Evolutionary conservation across 805 yeast genomes (phyloP), one percentile per base, ranked within the genome.

Genomic region (Candida michaelii): DNA sequence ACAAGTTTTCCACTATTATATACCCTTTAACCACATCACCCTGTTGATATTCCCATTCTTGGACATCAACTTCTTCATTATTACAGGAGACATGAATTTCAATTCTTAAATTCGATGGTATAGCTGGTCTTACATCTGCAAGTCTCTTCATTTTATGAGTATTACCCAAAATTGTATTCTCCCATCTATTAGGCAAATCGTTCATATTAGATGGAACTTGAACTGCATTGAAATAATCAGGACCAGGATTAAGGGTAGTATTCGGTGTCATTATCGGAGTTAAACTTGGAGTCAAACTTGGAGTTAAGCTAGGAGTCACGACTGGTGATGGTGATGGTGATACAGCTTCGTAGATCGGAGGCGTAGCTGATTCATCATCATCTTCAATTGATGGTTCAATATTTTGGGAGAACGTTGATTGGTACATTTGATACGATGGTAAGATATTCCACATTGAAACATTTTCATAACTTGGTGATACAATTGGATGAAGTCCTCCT

Each of bases 401-500:
- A 40, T 54, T 58, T 39, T 63, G 65, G 15, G 71, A 63, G 31
- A 69, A 58, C 3, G 71, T 66, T 19, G 66, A 59, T 45, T 60
- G 65, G 43, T 59, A 65, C 66, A 69, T 62, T 36, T 65, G 67
- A 47, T 69, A 69, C 3, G 71, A 66, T 3, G 74, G 74, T 14
- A 69, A 49, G 32, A 69, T 66, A 40, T 61, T 66, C 69, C 71
- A 64, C 16, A 66, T 52, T 1, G 71, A 71, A 19, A 56, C 67
- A 13, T 51, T 55, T 14, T 49, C 49, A 27, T 49, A 49, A 10
- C 45, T 32, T n/a, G 52, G 52, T 8, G 52, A 49, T 10, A 39
- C 45, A 8, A 49, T 27, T 2, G 52, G 52, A 2, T 29, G 33
- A 15, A 40, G 14, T 3, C 25, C 38, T 14, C 21, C 34, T 2